Evolutionary conservation across 179 eudicot genomes (phyloP).

Genomic region (Dionaea muscipula): DNA sequence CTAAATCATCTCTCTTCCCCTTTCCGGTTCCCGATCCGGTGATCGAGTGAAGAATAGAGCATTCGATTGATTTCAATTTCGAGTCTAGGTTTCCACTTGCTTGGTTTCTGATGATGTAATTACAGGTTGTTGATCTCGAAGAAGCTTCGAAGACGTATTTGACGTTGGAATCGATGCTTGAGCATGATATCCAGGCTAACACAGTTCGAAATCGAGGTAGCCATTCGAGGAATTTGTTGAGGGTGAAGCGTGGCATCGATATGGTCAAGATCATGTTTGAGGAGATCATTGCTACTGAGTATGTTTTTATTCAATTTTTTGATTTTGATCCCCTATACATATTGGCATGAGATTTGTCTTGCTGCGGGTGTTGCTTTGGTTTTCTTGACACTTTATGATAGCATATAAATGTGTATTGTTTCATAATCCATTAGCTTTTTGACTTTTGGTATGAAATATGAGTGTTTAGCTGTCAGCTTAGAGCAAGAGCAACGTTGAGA

Average conservation of each 20-base stretch:
- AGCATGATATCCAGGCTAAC: constrained; percentile 42
- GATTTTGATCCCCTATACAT: too few relatives aligned
- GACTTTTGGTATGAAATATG: too few relatives aligned
- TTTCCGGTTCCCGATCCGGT: not conserved
- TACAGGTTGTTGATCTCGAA: constrained; percentile 58
- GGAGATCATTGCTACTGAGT: constrained; percentile 67
- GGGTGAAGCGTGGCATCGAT: constrained; percentile 89
- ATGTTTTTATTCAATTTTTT: constrained; percentile 11
- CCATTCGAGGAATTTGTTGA: constrained; percentile 77
- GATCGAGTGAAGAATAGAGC: constrained; percentile 1
- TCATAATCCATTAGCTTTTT: too few relatives aligned
- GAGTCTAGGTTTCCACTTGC: not conserved
- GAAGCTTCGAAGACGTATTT: constrained; percentile 51
- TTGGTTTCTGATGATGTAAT: not conserved
- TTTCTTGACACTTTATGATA: too few relatives aligned
- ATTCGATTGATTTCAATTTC: not conserved
- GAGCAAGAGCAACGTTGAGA: too few relatives aligned
- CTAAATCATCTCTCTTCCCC: not conserved
- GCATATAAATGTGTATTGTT: too few relatives aligned
- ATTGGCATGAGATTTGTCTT: too few relatives aligned
- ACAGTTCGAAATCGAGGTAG: constrained; percentile 65
- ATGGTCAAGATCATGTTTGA: constrained; percentile 87
- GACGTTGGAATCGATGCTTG: constrained; percentile 44
- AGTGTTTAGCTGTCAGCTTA: too few relatives aligned
- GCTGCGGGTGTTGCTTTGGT: too few relatives aligned